Evolutionary conservation across 2,329 filamentous ascomycete species (phyloP).

Genomic region (Septoria linicola): DNA sequence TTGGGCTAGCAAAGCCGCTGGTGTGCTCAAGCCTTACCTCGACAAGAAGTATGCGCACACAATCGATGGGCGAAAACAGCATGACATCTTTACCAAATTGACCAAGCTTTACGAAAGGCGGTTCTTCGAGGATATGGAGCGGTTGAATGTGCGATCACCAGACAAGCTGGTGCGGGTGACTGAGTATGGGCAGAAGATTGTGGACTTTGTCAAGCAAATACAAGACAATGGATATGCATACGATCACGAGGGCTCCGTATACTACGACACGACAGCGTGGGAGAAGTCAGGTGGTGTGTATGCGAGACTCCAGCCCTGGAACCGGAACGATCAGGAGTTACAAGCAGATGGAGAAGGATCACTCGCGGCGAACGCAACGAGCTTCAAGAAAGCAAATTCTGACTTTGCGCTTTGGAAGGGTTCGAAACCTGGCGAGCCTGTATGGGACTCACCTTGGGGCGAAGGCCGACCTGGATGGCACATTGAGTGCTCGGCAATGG

Average conservation of each 20-base stretch:
- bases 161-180: slow-evolving; percentile 86
- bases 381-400: slow-evolving; percentile 70
- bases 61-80: slow-evolving; percentile 57
- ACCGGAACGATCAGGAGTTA: slow-evolving; percentile 76
- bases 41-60: slow-evolving; percentile 61
- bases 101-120: slow-evolving; percentile 83
- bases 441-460: slow-evolving; percentile 86
- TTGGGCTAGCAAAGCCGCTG: slow-evolving; percentile 60
- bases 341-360: slow-evolving; percentile 89
- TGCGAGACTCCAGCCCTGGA: slow-evolving; percentile 80
- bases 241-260: slow-evolving; percentile 68
- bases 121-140: slow-evolving; percentile 84
- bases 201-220: slow-evolving; percentile 77
- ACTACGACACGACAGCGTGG: slow-evolving; percentile 87
- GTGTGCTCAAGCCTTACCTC: slow-evolving; percentile 77
- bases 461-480: slow-evolving; percentile 90
- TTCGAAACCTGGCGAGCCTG: slow-evolving; percentile 86
- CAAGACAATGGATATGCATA: slow-evolving; percentile 87
- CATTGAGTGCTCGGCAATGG: slow-evolving; percentile 96
- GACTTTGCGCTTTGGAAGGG: slow-evolving; percentile 96
- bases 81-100: slow-evolving; percentile 81
- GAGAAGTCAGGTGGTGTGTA: slow-evolving; percentile 83
- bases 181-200: slow-evolving; percentile 86
- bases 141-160: slow-evolving; percentile 79
- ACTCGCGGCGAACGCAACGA: slow-evolving; percentile 54